Conservation (phyloP, 257 asterid species). For the Solanum rostratum region DNA sequence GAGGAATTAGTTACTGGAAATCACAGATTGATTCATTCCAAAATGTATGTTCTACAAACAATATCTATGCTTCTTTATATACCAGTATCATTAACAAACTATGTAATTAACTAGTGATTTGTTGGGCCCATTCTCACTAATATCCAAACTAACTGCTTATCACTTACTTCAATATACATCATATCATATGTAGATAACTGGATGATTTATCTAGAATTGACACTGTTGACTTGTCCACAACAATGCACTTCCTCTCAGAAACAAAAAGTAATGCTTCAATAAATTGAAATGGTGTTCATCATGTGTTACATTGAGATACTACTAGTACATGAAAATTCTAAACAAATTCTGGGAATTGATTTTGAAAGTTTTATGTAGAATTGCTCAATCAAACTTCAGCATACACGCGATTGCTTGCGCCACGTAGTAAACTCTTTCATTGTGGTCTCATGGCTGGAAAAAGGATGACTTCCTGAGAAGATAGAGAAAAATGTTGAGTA, state of each 20-base stretch:
- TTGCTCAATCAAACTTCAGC: neutral
- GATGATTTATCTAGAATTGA: too few relatives aligned
- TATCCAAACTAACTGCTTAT: too few relatives aligned
- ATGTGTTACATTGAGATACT: neutral
- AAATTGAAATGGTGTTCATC: neutral
- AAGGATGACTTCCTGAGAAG: neutral
- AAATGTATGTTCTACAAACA: too few relatives aligned
- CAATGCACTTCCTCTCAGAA: neutral
- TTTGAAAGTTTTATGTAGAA: neutral
- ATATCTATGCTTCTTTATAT: too few relatives aligned
- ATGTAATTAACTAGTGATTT: too few relatives aligned
- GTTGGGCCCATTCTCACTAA: too few relatives aligned
- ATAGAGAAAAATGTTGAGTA: neutral
- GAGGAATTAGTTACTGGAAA: too few relatives aligned
- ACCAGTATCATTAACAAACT: too few relatives aligned
- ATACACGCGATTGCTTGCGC: neutral
- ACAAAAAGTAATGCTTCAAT: neutral
- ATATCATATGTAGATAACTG: too few relatives aligned
- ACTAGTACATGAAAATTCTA: neutral
- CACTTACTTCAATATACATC: too few relatives aligned
- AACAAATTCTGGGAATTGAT: neutral
- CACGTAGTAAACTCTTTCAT: neutral
- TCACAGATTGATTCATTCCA: too few relatives aligned
- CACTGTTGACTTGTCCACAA: neutral
- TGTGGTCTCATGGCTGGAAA: constrained; percentile 1